Base-by-base conservation (phyloP, 805 yeast genomes). In the Wickerhamiella shivajii region DNA sequence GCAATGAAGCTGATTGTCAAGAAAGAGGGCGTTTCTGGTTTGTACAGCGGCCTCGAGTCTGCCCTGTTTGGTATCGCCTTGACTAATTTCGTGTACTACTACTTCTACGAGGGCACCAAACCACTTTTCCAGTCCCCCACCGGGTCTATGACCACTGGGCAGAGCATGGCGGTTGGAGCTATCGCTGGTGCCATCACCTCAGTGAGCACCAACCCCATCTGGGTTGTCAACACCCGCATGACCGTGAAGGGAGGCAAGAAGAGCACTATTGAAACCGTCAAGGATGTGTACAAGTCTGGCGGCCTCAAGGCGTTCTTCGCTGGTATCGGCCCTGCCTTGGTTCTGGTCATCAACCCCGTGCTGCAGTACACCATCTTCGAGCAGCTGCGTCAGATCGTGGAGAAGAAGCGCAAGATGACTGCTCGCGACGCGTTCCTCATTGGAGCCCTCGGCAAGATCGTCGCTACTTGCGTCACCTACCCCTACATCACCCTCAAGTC, bases 171-270 rank as follows among this genome's bases (percentile, higher is more conserved):
- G 5, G 74, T 84, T 2, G 93, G 96, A 18, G 76, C 90, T 1
- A 63, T 80, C 48, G 93, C 95, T 2, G 95, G 96, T 0, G 68
- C 84, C 7, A 69, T 83, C 24, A 83, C 95, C 3, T 78, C 84
- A 31, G 60, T 78, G 14, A 65, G 74, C 8, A 74, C 93, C 9
- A 84, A 84, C 53, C 96, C 96, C 8, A 80, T 87, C 44, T 84
- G 96, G 96, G 93, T 84, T 27, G 90, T 92, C 28, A 84, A 84
- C 52, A 84, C 96, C 3, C 67, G 94, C 50, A 72, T 77, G 69
- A 79, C 92, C 45, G 83, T 85, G 13, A 43, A 46, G 11, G 39
- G 27, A 33, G 51, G 61, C 18, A 59, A 59, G 28, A 42, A 38
- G 23, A 52, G 67, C 20, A 71, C 85, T 1, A 43, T 78, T 25